Percentiles rank a stretch among this genome's conserved stretches.
Conservation (phyloP, 1,284 basidiomycete species). For the Ceratobasidium papillatum region DNA sequence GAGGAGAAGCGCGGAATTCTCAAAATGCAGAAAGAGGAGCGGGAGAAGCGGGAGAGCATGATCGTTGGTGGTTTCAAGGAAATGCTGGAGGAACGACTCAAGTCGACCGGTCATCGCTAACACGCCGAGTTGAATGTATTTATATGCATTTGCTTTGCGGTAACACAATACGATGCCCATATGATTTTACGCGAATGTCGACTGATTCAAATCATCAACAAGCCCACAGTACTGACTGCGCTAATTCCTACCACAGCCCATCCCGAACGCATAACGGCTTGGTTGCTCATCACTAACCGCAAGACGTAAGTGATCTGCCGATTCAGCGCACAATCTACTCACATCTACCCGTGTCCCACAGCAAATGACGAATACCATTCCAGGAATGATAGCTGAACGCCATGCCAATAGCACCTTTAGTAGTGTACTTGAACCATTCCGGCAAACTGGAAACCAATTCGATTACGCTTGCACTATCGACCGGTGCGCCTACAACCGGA, state of each 20-base stretch:
- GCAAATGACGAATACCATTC: slow-evolving; percentile 92
- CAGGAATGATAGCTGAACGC: slow-evolving; percentile 91
- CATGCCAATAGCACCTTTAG: slow-evolving; percentile 78
- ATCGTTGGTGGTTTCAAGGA: slow-evolving; percentile 57
- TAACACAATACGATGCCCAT: not conserved
- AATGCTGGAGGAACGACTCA: slow-evolving; percentile 81
- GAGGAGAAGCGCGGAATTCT: slow-evolving; percentile 96
- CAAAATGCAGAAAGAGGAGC: slow-evolving; percentile 92
- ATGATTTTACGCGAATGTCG: not conserved
- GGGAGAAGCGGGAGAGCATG: slow-evolving; percentile 81
- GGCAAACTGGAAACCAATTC: slow-evolving; percentile 75
- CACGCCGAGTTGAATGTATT: not conserved
- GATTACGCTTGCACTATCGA: slow-evolving; percentile 82
- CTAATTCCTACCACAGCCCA: slow-evolving; percentile 87
- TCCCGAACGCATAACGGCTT: slow-evolving; percentile 79
- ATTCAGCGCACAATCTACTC: slow-evolving; percentile 52
- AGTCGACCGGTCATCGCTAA: slow-evolving; percentile 62
- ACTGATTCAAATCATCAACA: slow-evolving; percentile 60
- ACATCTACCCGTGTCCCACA: slow-evolving; percentile 93
- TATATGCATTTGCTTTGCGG: not conserved
- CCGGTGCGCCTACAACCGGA: slow-evolving; percentile 68
- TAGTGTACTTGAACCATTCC: slow-evolving; percentile 74
- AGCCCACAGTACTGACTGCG: slow-evolving; percentile 74
- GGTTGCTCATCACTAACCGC: slow-evolving; percentile 75
- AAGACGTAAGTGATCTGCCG: slow-evolving; percentile 36